Percentiles rank a stretch among this genome's conserved stretches.
Conservation (phyloP, 2,329 filamentous ascomycete species). For the Botrytis aclada region DNA sequence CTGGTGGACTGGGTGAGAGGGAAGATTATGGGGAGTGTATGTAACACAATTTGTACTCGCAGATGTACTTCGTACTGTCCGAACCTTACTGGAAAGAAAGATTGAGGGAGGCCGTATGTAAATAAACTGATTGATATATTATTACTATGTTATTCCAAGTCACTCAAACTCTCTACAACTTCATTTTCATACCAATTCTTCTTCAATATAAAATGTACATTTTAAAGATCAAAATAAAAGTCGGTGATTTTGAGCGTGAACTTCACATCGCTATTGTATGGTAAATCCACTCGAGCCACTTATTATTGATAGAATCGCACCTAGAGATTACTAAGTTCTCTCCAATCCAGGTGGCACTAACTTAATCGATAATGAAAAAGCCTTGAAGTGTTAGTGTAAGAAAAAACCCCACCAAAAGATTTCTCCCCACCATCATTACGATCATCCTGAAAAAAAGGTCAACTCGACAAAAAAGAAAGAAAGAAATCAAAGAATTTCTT, state of each 20-base stretch:
- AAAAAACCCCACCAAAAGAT: slow-evolving; percentile 19
- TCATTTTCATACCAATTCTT: background rate
- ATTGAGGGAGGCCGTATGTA: background rate
- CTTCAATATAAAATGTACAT: background rate
- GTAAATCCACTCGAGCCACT: background rate
- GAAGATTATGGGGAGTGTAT: background rate
- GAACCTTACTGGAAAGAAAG: background rate
- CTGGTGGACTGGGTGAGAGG: background rate
- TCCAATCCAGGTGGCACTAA: background rate
- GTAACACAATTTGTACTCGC: background rate
- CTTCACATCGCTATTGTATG: background rate
- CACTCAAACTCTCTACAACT: background rate
- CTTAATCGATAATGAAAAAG: slow-evolving; percentile 14
- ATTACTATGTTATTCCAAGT: background rate
- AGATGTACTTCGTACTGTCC: too few relatives aligned
- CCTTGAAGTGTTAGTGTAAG: slow-evolving; percentile 29
- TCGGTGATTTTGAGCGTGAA: background rate
- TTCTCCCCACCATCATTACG: slow-evolving; percentile 19
- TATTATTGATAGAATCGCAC: background rate
- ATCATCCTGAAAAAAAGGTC: slow-evolving; percentile 19
- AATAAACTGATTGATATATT: background rate
- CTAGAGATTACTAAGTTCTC: background rate
- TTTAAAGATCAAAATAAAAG: background rate
- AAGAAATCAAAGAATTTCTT: slow-evolving; percentile 8
- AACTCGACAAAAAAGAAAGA: slow-evolving; percentile 7